Evolutionary conservation across 768 basidiomycete genomes (phyloP).

Genomic region (Candolleomyces aberdarensis): DNA sequence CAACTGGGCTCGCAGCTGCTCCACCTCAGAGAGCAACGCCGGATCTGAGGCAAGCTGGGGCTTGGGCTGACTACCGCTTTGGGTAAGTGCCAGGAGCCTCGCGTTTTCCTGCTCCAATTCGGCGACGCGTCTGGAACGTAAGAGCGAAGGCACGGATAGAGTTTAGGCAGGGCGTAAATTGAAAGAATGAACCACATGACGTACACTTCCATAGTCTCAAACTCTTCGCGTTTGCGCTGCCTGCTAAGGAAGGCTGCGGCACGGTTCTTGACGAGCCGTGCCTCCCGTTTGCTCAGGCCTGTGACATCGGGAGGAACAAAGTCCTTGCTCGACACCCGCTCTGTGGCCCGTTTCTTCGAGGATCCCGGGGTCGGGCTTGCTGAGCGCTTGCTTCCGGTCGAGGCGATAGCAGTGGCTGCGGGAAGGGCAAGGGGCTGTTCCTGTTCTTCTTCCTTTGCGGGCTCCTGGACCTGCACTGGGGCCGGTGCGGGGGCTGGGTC

Average conservation of each 20-base stretch:
- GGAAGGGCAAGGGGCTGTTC: slow-evolving; percentile 29
- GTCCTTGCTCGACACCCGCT: slow-evolving; percentile 67
- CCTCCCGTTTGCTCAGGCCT: slow-evolving; percentile 87
- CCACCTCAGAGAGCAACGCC: slow-evolving; percentile 55
- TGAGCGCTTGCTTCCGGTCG: slow-evolving; percentile 35
- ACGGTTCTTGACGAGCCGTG: slow-evolving; percentile 87
- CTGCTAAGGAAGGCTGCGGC: slow-evolving; percentile 90
- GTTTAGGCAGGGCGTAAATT: slow-evolving; percentile 11
- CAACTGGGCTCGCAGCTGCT: slow-evolving; percentile 63
- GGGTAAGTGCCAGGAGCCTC: slow-evolving; percentile 59
- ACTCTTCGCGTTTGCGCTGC: slow-evolving; percentile 90
- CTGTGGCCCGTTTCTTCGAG: slow-evolving; percentile 43
- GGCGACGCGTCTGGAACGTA: slow-evolving; percentile 64
- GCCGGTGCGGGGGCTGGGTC: slow-evolving; percentile 18
- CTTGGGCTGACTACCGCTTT: slow-evolving; percentile 30
- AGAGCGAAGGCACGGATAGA: slow-evolving; percentile 12
- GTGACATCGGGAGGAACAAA: slow-evolving; percentile 87
- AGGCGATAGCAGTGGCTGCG: slow-evolving; percentile 24
- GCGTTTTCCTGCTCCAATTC: slow-evolving; percentile 85
- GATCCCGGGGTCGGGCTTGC: slow-evolving; percentile 37
- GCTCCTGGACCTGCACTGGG: slow-evolving; percentile 22
- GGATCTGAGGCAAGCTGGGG: slow-evolving; percentile 13
- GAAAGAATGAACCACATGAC: slow-evolving; percentile 29
- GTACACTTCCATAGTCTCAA: slow-evolving; percentile 87
- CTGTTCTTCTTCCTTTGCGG: neutral